Evolutionary conservation across 2,329 filamentous ascomycete species (phyloP).

Genomic region (Achaetomium macrosporum): DNA sequence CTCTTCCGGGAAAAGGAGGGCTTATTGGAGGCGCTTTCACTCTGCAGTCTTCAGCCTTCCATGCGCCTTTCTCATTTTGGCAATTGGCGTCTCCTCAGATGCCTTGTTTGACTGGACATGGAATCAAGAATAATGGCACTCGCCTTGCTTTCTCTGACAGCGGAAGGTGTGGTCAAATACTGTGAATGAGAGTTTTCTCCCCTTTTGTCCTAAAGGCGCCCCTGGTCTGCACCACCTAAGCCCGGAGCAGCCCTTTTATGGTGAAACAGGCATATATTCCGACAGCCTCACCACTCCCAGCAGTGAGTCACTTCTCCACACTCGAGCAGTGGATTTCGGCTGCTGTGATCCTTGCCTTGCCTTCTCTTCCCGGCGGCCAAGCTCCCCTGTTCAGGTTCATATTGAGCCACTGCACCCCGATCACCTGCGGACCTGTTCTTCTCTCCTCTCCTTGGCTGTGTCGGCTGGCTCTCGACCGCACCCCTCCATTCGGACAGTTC

Average conservation of each 20-base stretch:
- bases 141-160: constrained; percentile 10
- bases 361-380: constrained; percentile 10
- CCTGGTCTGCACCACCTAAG: not conserved
- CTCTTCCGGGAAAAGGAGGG: constrained; percentile 1
- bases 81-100: constrained; percentile 3
- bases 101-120: constrained; percentile 6
- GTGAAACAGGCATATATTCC: constrained; percentile 34
- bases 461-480: constrained; percentile 19
- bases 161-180: not conserved
- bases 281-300: constrained; percentile 35
- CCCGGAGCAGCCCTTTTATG: constrained; percentile 13
- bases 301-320: constrained; percentile 36
- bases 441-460: constrained; percentile 12
- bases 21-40: constrained; percentile 11
- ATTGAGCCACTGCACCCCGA: constrained; percentile 15
- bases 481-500: constrained; percentile 1
- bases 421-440: constrained; percentile 4
- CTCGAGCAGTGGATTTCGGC: constrained; percentile 26
- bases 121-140: constrained; percentile 1
- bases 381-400: constrained; percentile 18
- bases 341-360: constrained; percentile 23
- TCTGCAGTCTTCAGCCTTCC: constrained; percentile 2
- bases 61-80: constrained; percentile 17
- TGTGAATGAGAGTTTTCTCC: constrained; percentile 4
- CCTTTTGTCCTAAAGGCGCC: constrained; percentile 3